A percentile compares a stretch with the other conserved stretches of the same genome.
These are phyloP conservation scores for Trichoderma sp. DNA, from an alignment of 2,329 filamentous ascomycete species.

Conservation along the genomic window DNA sequence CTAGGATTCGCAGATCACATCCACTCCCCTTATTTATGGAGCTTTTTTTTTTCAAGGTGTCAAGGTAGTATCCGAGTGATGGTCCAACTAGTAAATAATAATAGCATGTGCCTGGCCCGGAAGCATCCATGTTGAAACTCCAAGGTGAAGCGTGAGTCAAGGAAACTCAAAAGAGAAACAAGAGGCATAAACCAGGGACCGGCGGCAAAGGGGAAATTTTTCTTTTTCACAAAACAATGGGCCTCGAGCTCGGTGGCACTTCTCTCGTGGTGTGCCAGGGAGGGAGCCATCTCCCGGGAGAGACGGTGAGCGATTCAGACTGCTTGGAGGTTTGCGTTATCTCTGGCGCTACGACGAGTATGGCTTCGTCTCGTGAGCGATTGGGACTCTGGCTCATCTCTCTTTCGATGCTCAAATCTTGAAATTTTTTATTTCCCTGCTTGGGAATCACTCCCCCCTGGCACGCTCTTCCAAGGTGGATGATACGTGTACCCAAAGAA, in stretches of 20 bases:
- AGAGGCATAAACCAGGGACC: not conserved
- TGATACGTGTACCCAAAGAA: not conserved
- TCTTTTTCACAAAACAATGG: not conserved
- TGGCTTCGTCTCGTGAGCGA: too few species aligned
- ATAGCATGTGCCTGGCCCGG: not conserved
- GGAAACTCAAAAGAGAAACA: too few species aligned
- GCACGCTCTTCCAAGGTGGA: conserved; percentile 12
- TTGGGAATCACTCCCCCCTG: not conserved
- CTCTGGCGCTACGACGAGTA: not conserved
- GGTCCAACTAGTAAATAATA: too few species aligned
- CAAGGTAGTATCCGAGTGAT: not conserved
- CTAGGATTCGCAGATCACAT: conserved; percentile 24
- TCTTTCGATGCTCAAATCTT: not conserved
- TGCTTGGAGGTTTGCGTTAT: not conserved
- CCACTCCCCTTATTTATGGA: conserved; percentile 1
- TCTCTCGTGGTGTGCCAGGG: too few species aligned
- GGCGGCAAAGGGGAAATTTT: not conserved
- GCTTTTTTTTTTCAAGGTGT: not conserved
- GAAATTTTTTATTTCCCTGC: not conserved
- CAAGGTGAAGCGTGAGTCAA: too few species aligned
- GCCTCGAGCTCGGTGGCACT: not conserved
- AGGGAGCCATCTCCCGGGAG: not conserved
- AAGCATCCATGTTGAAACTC: too few species aligned
- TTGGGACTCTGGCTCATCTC: not conserved
- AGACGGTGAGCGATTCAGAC: conserved; percentile 9